Conservation (phyloP, 768 basidiomycete genomes). For the Podaxis rugospora region DNA sequence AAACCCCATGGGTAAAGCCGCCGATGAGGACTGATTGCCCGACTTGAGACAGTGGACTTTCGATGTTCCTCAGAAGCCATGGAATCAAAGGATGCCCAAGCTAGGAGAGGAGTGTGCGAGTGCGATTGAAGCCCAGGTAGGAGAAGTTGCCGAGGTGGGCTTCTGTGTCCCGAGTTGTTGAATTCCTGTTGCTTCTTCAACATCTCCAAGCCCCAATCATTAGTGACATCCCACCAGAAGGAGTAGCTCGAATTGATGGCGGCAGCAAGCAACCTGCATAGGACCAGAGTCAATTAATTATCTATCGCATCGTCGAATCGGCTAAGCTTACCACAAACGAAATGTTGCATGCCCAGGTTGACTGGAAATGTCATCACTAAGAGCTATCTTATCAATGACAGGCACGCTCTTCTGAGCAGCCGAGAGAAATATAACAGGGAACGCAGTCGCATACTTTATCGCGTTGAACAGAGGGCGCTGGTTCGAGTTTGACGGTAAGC, state of each 20-base stretch:
- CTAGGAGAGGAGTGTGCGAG: slow-evolving; percentile 28
- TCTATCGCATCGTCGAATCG: background rate
- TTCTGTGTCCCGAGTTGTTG: slow-evolving; percentile 22
- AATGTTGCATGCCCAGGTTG: slow-evolving; percentile 73
- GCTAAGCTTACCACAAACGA: slow-evolving; percentile 63
- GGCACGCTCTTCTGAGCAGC: slow-evolving; percentile 80
- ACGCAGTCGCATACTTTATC: slow-evolving; percentile 92
- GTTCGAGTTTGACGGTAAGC: slow-evolving; percentile 53
- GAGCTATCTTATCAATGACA: slow-evolving; percentile 48
- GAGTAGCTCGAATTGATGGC: slow-evolving; percentile 89
- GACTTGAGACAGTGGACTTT: slow-evolving; percentile 13
- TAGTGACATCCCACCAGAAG: slow-evolving; percentile 99
- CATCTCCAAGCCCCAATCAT: slow-evolving; percentile 93
- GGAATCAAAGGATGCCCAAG: slow-evolving; percentile 17
- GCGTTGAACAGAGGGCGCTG: slow-evolving; percentile 84
- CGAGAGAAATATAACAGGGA: slow-evolving; percentile 93
- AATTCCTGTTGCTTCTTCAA: slow-evolving; percentile 35
- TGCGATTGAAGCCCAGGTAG: slow-evolving; percentile 37
- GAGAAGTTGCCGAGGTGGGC: slow-evolving; percentile 39
- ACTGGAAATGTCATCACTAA: slow-evolving; percentile 36
- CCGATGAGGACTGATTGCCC: slow-evolving; percentile 22
- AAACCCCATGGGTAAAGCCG: slow-evolving; percentile 62
- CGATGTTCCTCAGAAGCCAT: slow-evolving; percentile 18
- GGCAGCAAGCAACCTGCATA: slow-evolving; percentile 73
- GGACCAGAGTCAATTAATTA: slow-evolving; percentile 8